Evolutionary conservation across 805 yeast species (phyloP).

Genomic region (Dipodascopsis uninucleata): DNA sequence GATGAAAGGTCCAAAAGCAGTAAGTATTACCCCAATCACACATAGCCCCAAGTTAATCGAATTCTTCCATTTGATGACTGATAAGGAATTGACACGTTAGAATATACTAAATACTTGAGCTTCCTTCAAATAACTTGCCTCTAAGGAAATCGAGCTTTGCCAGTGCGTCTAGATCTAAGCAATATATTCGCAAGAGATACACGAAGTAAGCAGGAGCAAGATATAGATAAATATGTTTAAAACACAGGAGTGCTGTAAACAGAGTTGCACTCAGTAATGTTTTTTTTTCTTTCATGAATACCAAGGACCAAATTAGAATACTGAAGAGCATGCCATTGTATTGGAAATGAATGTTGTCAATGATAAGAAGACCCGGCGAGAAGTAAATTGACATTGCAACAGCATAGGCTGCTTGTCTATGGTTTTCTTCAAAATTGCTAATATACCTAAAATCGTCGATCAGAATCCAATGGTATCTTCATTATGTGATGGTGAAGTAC

Average conservation of each 20-base stretch:
- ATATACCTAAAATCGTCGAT: constrained; percentile 4
- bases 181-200: constrained; percentile 67
- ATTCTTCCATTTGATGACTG: constrained; percentile 34
- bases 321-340: constrained; percentile 94
- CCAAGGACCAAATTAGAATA: constrained; percentile 66
- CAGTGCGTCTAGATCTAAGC: constrained; percentile 40
- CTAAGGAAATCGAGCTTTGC: neutral
- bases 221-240: constrained; percentile 89
- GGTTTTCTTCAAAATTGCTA: constrained; percentile 10
- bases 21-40: constrained; percentile 56
- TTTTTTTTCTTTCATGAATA: constrained; percentile 58
- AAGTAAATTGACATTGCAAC: constrained; percentile 76
- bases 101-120: too few species aligned
- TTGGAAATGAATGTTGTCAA: constrained; percentile 96
- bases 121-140: constrained; percentile 4
- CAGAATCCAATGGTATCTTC: neutral
- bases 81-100: neutral
- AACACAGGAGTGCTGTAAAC: constrained; percentile 77
- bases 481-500: constrained; percentile 40
- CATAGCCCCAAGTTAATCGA: constrained; percentile 61
- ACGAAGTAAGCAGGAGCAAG: constrained; percentile 92
- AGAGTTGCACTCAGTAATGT: constrained; percentile 47
- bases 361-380: constrained; percentile 84
- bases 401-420: constrained; percentile 56
- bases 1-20: constrained; percentile 78